A percentile compares a stretch with the other conserved stretches of the same genome.
Evolutionary conservation across 768 basidiomycete species (phyloP).

Genomic region (Amyloporia xantha): DNA sequence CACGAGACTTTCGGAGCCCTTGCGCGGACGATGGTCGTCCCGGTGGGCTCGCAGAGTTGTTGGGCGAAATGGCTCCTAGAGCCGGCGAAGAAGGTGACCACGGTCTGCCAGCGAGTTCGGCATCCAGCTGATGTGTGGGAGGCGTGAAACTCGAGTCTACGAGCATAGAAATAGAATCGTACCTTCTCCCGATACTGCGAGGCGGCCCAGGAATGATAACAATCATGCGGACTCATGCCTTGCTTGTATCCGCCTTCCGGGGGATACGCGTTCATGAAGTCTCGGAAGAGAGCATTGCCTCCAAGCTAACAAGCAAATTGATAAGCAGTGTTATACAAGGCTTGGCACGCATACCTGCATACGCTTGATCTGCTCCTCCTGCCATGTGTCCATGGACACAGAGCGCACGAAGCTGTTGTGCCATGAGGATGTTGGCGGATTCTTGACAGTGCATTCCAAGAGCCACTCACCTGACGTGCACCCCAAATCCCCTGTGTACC

Average conservation of each 20-base stretch:
- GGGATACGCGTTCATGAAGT: constrained; percentile 74
- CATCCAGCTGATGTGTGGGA: constrained; percentile 57
- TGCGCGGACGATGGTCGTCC: constrained; percentile 68
- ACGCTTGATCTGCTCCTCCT: constrained; percentile 75
- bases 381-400: constrained; percentile 96
- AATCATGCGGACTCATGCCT: constrained; percentile 58
- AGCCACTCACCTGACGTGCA: constrained; percentile 70
- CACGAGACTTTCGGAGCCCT: constrained; percentile 82
- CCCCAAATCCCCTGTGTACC: constrained; percentile 84
- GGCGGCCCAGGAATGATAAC: constrained; percentile 92
- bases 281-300: constrained; percentile 77
- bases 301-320: constrained; percentile 50
- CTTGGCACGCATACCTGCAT: constrained; percentile 63
- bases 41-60: constrained; percentile 35
- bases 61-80: constrained; percentile 30
- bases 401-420: constrained; percentile 75
- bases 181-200: constrained; percentile 94
- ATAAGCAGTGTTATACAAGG: not conserved
- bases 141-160: not conserved
- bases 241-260: constrained; percentile 64
- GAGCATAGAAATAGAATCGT: constrained; percentile 19
- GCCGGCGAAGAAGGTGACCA: constrained; percentile 80
- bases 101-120: constrained; percentile 60
- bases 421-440: not conserved
- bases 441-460: too few relatives aligned